Evolutionary conservation across 164 flowering plant genomes (phyloP), one percentile per base, ranked within the genome.

Genomic region (Tinospora cordifolia): DNA sequence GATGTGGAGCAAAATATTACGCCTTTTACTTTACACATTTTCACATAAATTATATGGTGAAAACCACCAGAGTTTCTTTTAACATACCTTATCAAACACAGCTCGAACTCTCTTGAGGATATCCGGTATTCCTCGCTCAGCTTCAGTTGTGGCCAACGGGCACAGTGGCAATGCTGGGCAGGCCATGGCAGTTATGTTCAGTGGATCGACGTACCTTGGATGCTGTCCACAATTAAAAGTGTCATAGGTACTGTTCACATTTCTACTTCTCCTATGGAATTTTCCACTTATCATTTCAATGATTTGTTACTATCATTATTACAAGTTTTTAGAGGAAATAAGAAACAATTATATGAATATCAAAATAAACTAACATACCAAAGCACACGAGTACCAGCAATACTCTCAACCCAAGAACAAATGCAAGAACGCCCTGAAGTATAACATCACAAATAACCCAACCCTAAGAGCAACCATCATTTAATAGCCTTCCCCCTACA

Each of bases 131-230:
- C 93, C 98, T 22, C 99, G 87, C 79, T 94, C 99, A 57, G 99
- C 99, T 86, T 94, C 99, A 70, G 99, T 84, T 70, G 91, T 88
- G 74, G 99, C 98, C 80, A 95, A 76, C 34, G 98, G 96, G 79
- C 99, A 95, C 25, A 95, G 85, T 46, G 99, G 99, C 11, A 95
- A 74, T 68, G 99, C 94, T 25, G 99, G 98, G 76, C 98, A 95
- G 63, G 99, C 99, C 99, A 95, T 92, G 38, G 98, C 96, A 63
- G 98, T 91, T 66, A 87, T 0, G 75, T 95, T 95, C 68, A 95
- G 90, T 24, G 98, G 96, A 81, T 95, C 99, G 8, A 95, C 95
- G 76, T 76, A 82, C 76, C 79, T 82, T 22, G 99, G 97, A 54
- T 83, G 81, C 97, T 92, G 83, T 40, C 2, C 75, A 80, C 60